A percentile compares a stretch with the other conserved stretches of the same genome.
Evolutionary conservation across 1,284 basidiomycete genomes (phyloP).

Genomic region (Agroathelia rolfsii): DNA sequence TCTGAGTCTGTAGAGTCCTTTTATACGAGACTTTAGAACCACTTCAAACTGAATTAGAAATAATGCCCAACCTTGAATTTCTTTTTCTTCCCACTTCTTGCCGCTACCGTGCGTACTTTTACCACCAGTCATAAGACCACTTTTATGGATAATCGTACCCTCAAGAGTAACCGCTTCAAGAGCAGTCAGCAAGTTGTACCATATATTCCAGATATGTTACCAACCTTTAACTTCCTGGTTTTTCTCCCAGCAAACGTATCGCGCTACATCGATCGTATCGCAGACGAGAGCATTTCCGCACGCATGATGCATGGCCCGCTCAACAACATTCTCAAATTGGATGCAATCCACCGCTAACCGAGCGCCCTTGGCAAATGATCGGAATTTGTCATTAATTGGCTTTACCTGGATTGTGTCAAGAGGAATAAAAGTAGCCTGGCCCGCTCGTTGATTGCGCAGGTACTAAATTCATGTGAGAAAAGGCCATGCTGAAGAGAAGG

Average conservation of each 20-base stretch:
- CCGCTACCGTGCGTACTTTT: constrained; percentile 60
- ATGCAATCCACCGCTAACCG: constrained; percentile 93
- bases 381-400: constrained; percentile 89
- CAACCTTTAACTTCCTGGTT: constrained; percentile 92
- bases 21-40: constrained; percentile 6
- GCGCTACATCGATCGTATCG: constrained; percentile 88
- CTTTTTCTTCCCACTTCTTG: constrained; percentile 90
- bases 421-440: constrained; percentile 95
- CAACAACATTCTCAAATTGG: constrained; percentile 77
- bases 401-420: constrained; percentile 94
- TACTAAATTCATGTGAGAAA: constrained; percentile 43
- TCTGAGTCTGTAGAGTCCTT: constrained; percentile 63
- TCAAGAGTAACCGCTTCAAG: constrained; percentile 88
- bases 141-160: constrained; percentile 96
- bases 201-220: constrained; percentile 13
- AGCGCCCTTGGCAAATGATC: constrained; percentile 85
- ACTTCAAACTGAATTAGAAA: constrained; percentile 1
- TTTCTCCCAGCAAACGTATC: constrained; percentile 87
- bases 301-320: constrained; percentile 92
- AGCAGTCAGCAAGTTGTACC: constrained; percentile 3
- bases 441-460: constrained; percentile 88
- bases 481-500: background rate
- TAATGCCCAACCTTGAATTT: constrained; percentile 61
- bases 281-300: constrained; percentile 94
- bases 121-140: constrained; percentile 95